Percentiles rank a stretch among this genome's conserved stretches.
Evolutionary conservation across 805 yeast genomes (phyloP).

Genomic region (Teunomyces gatunensis): DNA sequence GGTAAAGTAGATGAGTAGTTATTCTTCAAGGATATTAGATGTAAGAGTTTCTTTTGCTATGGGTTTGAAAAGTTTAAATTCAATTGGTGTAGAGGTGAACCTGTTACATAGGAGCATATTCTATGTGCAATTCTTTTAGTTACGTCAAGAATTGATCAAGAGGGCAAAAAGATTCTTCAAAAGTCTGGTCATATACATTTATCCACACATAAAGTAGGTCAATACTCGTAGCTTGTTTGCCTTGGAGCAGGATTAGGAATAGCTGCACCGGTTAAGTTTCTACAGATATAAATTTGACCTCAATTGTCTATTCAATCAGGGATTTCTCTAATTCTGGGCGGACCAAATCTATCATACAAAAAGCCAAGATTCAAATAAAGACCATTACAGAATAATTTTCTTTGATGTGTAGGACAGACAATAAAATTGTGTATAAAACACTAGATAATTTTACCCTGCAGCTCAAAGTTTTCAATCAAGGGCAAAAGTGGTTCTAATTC

Average conservation of each 20-base stretch:
- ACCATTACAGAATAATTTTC: too few species aligned
- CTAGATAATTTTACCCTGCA: conserved; percentile 75
- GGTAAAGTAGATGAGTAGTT: conserved; percentile 32
- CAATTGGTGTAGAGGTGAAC: conserved; percentile 58
- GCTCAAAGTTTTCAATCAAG: conserved; percentile 75
- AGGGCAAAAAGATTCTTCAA: neutral
- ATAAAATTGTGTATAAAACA: conserved; percentile 1
- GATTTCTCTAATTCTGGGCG: too few species aligned
- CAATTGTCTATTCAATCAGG: too few species aligned
- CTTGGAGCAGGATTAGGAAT: neutral
- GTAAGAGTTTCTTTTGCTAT: conserved; percentile 53
- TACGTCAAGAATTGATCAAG: neutral
- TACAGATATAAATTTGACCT: too few species aligned
- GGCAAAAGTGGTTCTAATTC: conserved; percentile 79
- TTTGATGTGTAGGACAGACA: conserved; percentile 6
- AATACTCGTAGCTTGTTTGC: neutral
- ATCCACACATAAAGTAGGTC: too few species aligned
- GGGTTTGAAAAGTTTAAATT: conserved; percentile 42
- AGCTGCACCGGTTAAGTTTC: neutral
- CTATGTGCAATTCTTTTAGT: conserved; percentile 19
- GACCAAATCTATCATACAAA: too few species aligned
- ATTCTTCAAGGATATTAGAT: conserved; percentile 48
- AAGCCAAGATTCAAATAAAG: conserved; percentile 6
- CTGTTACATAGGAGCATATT: conserved; percentile 1
- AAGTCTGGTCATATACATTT: neutral